A percentile compares a stretch with the other conserved stretches of the same genome.
These are phyloP conservation scores for Allium sativum DNA, from an alignment of 106 monocot species.

Conservation along the genomic window DNA sequence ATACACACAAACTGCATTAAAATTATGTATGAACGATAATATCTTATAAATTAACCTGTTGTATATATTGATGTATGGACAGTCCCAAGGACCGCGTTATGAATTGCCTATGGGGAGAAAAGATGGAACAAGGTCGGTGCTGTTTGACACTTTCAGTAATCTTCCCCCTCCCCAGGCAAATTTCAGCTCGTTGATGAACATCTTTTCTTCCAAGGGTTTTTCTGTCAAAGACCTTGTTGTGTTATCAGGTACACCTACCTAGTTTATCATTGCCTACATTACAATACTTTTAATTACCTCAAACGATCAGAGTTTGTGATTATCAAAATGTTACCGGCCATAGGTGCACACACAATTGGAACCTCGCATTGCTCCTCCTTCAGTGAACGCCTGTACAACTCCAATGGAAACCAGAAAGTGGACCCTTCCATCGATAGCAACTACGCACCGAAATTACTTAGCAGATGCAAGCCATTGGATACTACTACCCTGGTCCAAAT, in stretches of 20 bases:
- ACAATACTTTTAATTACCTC: too few relatives aligned
- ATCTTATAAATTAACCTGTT: too few relatives aligned
- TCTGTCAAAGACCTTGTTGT: constrained; percentile 25
- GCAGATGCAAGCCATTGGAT: constrained; percentile 30
- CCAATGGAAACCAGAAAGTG: constrained; percentile 24
- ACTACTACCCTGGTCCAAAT: constrained; percentile 31
- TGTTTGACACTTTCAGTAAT: constrained; percentile 11
- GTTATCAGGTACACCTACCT: constrained; percentile 34
- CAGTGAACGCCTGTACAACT: constrained; percentile 31
- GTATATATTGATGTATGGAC: too few relatives aligned
- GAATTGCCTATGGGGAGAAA: constrained; percentile 35
- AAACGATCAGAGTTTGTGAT: too few relatives aligned
- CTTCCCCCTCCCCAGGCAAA: constrained; percentile 25
- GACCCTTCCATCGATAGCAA: constrained; percentile 29
- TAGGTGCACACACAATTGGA: constrained; percentile 45
- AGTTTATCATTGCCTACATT: background rate
- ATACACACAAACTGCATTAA: background rate
- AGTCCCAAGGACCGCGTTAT: constrained; percentile 28
- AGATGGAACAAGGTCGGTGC: constrained; percentile 23
- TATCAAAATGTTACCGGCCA: too few relatives aligned
- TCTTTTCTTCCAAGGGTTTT: constrained; percentile 30
- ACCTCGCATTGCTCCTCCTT: constrained; percentile 28
- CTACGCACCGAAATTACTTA: constrained; percentile 24
- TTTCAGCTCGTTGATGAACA: background rate
- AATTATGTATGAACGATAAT: too few relatives aligned